Conservation (phyloP, 495 filamentous ascomycete genomes). For the Aspergillus ostianus region DNA sequence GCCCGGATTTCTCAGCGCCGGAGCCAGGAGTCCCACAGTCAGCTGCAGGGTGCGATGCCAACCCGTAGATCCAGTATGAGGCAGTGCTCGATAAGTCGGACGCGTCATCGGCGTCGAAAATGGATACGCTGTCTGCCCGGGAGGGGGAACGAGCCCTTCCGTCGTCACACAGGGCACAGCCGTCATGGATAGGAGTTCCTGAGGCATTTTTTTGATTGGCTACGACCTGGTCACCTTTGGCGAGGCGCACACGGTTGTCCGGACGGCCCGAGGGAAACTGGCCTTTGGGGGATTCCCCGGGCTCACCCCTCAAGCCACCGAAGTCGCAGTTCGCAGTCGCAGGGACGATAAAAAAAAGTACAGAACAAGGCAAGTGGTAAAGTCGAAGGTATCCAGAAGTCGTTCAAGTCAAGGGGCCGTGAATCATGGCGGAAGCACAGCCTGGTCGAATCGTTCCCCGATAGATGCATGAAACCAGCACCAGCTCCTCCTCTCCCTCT, state of each 20-base stretch:
- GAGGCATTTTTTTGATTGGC: constrained; percentile 5
- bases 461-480: constrained; percentile 5
- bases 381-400: constrained; percentile 3
- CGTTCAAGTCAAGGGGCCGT: constrained; percentile 3
- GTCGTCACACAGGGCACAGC: constrained; percentile 3
- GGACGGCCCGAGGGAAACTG: constrained; percentile 3
- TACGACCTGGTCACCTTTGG: constrained; percentile 2
- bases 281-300: constrained; percentile 3
- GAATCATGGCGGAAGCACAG: constrained; percentile 1
- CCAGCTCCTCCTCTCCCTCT: constrained; percentile 2
- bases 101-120: constrained; percentile 4
- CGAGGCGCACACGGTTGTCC: constrained; percentile 4
- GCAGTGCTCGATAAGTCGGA: constrained; percentile 3
- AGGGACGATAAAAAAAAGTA: constrained; percentile 1
- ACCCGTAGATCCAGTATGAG: constrained; percentile 4
- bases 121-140: constrained; percentile 3
- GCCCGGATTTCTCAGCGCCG: constrained; percentile 1
- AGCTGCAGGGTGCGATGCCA: constrained; percentile 3
- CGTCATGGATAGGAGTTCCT: constrained; percentile 3
- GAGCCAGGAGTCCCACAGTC: constrained; percentile 4
- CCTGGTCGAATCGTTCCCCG: constrained; percentile 4
- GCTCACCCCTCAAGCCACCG: constrained; percentile 2
- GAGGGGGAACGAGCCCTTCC: constrained; percentile 2
- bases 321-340: constrained; percentile 4
- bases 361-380: constrained; percentile 3